Percentiles rank a stretch among this genome's conserved stretches.
Conservation (phyloP, 2,329 filamentous ascomycete species). For the Harringtonia aguacate region DNA sequence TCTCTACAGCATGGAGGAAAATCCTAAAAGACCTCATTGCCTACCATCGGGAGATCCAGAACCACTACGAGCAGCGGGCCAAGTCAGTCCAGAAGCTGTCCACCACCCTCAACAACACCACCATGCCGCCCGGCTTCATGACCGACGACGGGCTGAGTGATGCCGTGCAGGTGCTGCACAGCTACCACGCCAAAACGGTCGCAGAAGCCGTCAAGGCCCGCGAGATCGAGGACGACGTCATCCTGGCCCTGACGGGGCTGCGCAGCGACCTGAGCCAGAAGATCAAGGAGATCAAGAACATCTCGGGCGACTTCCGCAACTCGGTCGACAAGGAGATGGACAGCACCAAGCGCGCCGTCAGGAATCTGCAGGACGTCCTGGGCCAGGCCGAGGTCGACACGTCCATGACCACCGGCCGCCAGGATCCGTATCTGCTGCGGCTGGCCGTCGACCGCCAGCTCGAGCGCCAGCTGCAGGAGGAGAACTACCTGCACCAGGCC, state of each 20-base stretch:
- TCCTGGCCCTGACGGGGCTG: slow-evolving; percentile 74
- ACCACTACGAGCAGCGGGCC: slow-evolving; percentile 73
- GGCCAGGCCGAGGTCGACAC: slow-evolving; percentile 71
- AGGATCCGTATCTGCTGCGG: slow-evolving; percentile 82
- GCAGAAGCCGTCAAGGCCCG: slow-evolving; percentile 76
- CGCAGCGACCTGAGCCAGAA: slow-evolving; percentile 86
- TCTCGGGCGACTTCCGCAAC: slow-evolving; percentile 94
- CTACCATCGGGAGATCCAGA: slow-evolving; percentile 88
- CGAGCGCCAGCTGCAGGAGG: slow-evolving; percentile 87
- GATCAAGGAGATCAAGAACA: slow-evolving; percentile 94
- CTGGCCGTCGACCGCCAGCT: slow-evolving; percentile 81
- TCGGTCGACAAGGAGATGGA: slow-evolving; percentile 94
- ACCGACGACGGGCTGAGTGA: slow-evolving; percentile 77
- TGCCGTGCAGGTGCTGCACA: slow-evolving; percentile 67
- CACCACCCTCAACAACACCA: slow-evolving; percentile 72
- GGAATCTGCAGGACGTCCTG: slow-evolving; percentile 69
- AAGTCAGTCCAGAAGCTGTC: slow-evolving; percentile 77
- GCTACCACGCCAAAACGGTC: slow-evolving; percentile 73
- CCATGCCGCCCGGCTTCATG: slow-evolving; percentile 66
- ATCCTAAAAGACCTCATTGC: slow-evolving; percentile 87
- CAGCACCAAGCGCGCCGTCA: slow-evolving; percentile 65
- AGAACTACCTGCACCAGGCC: slow-evolving; percentile 93
- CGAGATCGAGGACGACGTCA: slow-evolving; percentile 86
- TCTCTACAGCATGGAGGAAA: slow-evolving; percentile 72
- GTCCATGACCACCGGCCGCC: slow-evolving; percentile 66